A percentile compares a stretch with the other conserved stretches of the same genome.
phyloP scores from a whole-genome alignment of 352 stramenopile genomes.

The Phytopythium oedochilum region DNA sequence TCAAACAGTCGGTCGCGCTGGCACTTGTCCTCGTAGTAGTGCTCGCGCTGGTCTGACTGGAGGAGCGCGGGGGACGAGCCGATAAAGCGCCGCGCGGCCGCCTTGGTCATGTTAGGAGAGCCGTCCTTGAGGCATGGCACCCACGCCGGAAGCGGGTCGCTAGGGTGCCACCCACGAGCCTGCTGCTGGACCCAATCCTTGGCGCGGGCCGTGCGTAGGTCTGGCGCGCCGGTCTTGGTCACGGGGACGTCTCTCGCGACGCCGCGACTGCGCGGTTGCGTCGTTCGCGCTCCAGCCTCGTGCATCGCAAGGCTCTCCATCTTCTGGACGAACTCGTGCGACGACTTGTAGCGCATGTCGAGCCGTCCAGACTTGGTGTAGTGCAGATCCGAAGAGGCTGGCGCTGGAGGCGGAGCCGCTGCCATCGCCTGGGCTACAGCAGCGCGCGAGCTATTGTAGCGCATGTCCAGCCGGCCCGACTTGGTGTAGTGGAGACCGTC shows the following conservation, averaged over 20 bases:
- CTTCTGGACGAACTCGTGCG: conserved; percentile 11
- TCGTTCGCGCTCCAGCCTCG: conserved; percentile 1
- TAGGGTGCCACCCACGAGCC: conserved; percentile 16
- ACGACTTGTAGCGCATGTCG: conserved; percentile 7
- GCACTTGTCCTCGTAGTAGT: conserved; percentile 20
- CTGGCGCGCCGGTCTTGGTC: conserved; percentile 16
- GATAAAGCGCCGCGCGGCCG: conserved; percentile 20
- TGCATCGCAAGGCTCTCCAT: conserved; percentile 17
- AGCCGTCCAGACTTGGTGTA: conserved; percentile 6
- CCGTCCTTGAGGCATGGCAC: conserved; percentile 24
- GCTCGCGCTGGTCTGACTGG: conserved; percentile 10
- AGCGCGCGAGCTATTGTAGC: conserved; percentile 11
- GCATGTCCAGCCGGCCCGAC: conserved; percentile 15
- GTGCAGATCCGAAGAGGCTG: conserved; percentile 4
- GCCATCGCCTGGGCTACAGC: not conserved
- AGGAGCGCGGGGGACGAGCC: conserved; percentile 9
- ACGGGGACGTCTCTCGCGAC: conserved; percentile 14
- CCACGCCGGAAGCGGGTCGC: conserved; percentile 15
- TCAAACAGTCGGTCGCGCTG: conserved; percentile 10
- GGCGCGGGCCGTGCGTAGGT: conserved; percentile 16
- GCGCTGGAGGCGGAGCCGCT: not conserved
- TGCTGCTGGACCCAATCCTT: conserved; percentile 26
- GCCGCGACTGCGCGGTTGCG: conserved; percentile 6
- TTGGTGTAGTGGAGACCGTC: conserved; percentile 24
- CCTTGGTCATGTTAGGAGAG: conserved; percentile 22